phyloP scores from a whole-genome alignment of 768 basidiomycete species.

The Russula earlei region DNA sequence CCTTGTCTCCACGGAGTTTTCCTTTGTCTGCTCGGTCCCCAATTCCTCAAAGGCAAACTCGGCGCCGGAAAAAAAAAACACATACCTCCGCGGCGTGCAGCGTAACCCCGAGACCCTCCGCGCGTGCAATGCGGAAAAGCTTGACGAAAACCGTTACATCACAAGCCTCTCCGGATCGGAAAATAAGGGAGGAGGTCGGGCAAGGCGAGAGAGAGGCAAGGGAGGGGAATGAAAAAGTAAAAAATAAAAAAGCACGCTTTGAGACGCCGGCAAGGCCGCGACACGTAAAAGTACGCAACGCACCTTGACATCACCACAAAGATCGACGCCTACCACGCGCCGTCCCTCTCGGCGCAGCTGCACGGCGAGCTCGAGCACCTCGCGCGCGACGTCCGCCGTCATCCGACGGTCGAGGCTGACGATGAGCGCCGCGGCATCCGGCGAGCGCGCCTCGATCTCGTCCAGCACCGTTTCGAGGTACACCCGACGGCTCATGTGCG shows the following conservation, averaged over 20 bases:
- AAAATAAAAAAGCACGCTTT: background rate
- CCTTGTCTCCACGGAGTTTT: conserved; percentile 49
- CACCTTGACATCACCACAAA: conserved; percentile 65
- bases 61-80: too few relatives aligned
- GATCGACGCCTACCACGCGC: conserved; percentile 66
- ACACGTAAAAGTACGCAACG: background rate
- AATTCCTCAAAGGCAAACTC: background rate
- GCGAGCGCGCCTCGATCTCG: conserved; percentile 49
- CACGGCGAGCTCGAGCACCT: conserved; percentile 50
- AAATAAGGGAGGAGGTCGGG: too few relatives aligned
- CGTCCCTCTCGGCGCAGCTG: conserved; percentile 45
- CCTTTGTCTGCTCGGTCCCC: conserved; percentile 30
- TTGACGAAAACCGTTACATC: conserved; percentile 42
- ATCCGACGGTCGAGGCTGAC: conserved; percentile 73
- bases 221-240: too few relatives aligned
- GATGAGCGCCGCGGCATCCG: conserved; percentile 46
- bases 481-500: conserved; percentile 43
- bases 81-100: conserved; percentile 75
- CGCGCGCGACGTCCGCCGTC: conserved; percentile 38
- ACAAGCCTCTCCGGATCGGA: conserved; percentile 33
- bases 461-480: conserved; percentile 61
- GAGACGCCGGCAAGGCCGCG: background rate
- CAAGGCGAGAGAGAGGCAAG: background rate
- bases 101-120: conserved; percentile 60
- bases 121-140: conserved; percentile 45